Evolutionary conservation across 345 rosid species (phyloP).

Genomic region (Brassica juncea): DNA sequence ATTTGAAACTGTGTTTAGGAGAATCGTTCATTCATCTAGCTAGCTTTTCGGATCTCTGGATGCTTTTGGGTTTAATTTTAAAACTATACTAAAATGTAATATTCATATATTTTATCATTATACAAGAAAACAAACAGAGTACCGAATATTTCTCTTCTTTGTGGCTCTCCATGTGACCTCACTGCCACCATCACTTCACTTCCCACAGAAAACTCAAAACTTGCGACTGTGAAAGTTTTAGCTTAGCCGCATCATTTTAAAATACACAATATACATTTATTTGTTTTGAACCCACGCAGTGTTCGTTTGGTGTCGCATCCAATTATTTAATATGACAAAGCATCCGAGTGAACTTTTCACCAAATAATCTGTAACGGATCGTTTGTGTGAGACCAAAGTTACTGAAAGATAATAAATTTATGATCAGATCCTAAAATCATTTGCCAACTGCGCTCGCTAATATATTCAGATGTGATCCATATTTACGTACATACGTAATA

Average conservation of each 20-base stretch:
- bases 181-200: conserved; percentile 48
- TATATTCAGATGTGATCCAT: background rate
- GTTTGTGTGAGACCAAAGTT: background rate
- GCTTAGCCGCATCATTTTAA: background rate
- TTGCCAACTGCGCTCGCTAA: background rate
- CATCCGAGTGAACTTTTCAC: background rate
- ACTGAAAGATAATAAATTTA: background rate
- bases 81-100: conserved; percentile 26
- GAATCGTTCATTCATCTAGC: conserved; percentile 34
- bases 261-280: background rate
- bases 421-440: background rate
- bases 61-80: conserved; percentile 15
- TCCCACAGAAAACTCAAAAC: conserved; percentile 24
- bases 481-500: conserved; percentile 10
- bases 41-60: conserved; percentile 38
- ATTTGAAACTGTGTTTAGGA: conserved; percentile 42
- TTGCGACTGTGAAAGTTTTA: conserved; percentile 23
- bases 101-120: conserved; percentile 39
- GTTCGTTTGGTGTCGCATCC: background rate
- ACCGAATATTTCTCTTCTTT: conserved; percentile 38
- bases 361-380: background rate
- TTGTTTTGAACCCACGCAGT: background rate
- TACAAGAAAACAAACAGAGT: conserved; percentile 35
- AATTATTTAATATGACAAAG: background rate
- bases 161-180: conserved; percentile 64